Conservation (phyloP, 129 eudicot species). For the Saussurea involucrata region DNA sequence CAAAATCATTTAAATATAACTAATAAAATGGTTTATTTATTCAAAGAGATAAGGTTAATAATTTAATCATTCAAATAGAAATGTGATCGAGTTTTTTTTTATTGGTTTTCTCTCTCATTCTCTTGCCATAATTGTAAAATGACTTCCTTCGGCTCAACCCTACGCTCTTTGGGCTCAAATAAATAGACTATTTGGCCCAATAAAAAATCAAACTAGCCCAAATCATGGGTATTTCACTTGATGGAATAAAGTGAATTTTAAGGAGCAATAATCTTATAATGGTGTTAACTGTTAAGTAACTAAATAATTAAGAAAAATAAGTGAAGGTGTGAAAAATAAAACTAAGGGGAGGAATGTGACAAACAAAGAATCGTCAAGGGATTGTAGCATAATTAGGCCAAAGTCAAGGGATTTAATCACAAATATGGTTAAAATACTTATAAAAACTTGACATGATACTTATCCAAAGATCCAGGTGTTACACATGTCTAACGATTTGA, state of each 20-base stretch:
- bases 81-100: no score
- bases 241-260: not conserved
- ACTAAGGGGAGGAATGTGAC: not conserved
- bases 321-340: not conserved
- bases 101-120: no score
- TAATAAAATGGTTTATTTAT: no score
- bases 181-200: not conserved
- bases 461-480: no score
- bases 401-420: not conserved
- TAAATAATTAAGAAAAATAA: not conserved
- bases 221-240: no score
- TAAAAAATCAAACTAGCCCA: no score
- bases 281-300: not conserved
- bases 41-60: no score
- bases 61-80: no score
- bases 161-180: not conserved
- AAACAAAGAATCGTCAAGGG: not conserved
- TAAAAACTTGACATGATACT: not conserved
- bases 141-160: not conserved
- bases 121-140: no score
- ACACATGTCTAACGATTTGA: conserved; percentile 46
- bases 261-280: no score
- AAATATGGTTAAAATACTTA: no score
- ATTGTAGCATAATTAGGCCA: not conserved
- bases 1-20: no score